phyloP scores from a whole-genome alignment of 345 rosid species.

The Eucalyptus leucophloia region DNA sequence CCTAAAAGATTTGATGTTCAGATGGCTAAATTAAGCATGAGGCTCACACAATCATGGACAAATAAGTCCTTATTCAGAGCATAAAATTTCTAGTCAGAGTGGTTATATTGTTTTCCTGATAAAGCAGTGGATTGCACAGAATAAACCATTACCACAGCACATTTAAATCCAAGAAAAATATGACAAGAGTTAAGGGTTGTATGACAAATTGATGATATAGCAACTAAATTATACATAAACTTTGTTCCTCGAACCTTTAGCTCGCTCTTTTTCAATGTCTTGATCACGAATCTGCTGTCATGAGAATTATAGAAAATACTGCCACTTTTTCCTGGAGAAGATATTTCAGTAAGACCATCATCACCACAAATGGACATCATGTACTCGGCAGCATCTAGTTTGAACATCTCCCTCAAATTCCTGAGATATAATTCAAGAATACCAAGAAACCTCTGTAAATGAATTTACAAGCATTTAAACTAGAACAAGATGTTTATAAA shows the following conservation, averaged over 20 bases:
- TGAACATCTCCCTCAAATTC: slow-evolving; percentile 95
- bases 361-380: slow-evolving; percentile 99
- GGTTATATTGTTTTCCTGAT: neutral
- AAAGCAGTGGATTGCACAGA: neutral
- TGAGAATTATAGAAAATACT: slow-evolving; percentile 89
- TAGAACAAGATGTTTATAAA: neutral
- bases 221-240: neutral
- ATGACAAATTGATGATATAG: neutral
- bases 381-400: slow-evolving; percentile 94
- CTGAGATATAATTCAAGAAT: slow-evolving; percentile 18
- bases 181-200: neutral
- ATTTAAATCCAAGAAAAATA: neutral
- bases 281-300: slow-evolving; percentile 86
- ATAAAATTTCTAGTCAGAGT: neutral
- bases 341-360: slow-evolving; percentile 75
- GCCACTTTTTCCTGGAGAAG: slow-evolving; percentile 96
- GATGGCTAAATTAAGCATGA: neutral
- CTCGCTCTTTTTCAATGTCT: slow-evolving; percentile 74
- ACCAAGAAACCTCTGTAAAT: neutral
- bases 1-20: neutral
- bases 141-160: neutral
- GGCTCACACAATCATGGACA: neutral
- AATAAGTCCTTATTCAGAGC: neutral
- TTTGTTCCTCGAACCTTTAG: slow-evolving; percentile 54
- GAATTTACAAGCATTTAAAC: neutral